These are phyloP conservation scores for Phaseolus lunatus DNA, from an alignment of 306 rosid genomes.

Conservation along the genomic window DNA sequence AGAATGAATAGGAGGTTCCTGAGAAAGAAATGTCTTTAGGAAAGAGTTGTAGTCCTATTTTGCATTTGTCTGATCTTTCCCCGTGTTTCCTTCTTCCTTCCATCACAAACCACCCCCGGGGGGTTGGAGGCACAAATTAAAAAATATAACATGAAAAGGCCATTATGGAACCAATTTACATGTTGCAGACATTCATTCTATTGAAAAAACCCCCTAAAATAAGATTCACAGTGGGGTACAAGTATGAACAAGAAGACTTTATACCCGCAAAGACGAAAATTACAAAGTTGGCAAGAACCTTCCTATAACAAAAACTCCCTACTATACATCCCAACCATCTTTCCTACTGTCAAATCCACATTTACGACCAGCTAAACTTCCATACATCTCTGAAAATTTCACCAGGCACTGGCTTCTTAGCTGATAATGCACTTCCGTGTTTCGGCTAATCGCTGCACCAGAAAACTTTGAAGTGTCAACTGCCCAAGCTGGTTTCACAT, in stretches of 20 bases:
- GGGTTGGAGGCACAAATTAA: conserved; percentile 40
- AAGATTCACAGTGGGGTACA: conserved; percentile 60
- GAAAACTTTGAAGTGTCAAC: conserved; percentile 94
- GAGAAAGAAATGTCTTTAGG: conserved; percentile 3
- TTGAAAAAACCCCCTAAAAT: conserved; percentile 54
- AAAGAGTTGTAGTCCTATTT: conserved; percentile 34
- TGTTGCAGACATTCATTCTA: conserved; percentile 58
- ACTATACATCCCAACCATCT: conserved; percentile 97
- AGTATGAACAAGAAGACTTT: conserved; percentile 44
- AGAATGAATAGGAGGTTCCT: conserved; percentile 34
- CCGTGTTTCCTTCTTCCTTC: conserved; percentile 17
- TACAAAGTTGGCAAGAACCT: conserved; percentile 45
- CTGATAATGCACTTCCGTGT: conserved; percentile 75
- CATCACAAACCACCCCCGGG: conserved; percentile 31
- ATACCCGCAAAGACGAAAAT: conserved; percentile 48
- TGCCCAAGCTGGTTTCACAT: conserved; percentile 97
- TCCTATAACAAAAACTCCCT: conserved; percentile 37
- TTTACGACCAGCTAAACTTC: conserved; percentile 68
- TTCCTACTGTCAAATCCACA: conserved; percentile 74
- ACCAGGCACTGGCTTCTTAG: conserved; percentile 76
- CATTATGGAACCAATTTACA: conserved; percentile 68
- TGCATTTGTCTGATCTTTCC: conserved; percentile 18
- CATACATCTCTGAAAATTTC: conserved; percentile 78
- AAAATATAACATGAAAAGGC: conserved; percentile 34
- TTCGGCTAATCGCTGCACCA: conserved; percentile 89